Conservation (phyloP, 2,329 filamentous ascomycete genomes). For the Exophiala bonariae region DNA sequence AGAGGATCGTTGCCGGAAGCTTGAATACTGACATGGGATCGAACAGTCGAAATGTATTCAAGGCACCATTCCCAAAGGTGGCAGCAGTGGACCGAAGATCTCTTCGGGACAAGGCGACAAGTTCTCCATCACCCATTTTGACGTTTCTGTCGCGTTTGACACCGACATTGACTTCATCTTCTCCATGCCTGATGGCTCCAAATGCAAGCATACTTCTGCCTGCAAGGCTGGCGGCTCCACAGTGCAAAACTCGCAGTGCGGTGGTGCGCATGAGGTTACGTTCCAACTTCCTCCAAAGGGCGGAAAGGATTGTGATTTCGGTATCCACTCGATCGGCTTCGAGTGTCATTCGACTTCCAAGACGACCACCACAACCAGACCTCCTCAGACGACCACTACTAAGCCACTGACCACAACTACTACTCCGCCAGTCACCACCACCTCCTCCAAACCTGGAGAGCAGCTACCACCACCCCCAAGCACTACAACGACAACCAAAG, state of each 20-base stretch:
- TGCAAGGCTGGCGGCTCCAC: slow-evolving; percentile 69
- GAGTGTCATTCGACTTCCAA: slow-evolving; percentile 56
- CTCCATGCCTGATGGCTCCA: slow-evolving; percentile 77
- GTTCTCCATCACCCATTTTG: slow-evolving; percentile 75
- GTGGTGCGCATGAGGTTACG: slow-evolving; percentile 80
- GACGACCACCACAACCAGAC: background rate
- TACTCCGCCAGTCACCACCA: slow-evolving; percentile 41
- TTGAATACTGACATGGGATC: too few relatives aligned
- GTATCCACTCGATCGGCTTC: slow-evolving; percentile 73
- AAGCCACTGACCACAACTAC: slow-evolving; percentile 41
- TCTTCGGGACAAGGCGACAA: slow-evolving; percentile 52
- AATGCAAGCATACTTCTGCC: slow-evolving; percentile 73
- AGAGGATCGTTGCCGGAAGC: slow-evolving; percentile 7
- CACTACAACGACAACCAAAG: slow-evolving; percentile 6
- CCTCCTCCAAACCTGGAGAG: too few relatives aligned
- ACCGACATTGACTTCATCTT: slow-evolving; percentile 83
- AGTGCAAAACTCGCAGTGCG: slow-evolving; percentile 84
- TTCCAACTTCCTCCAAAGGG: slow-evolving; percentile 63
- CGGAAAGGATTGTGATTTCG: slow-evolving; percentile 66
- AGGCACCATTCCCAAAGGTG: slow-evolving; percentile 47
- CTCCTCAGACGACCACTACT: slow-evolving; percentile 21
- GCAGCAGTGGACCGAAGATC: slow-evolving; percentile 57
- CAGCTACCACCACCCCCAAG: slow-evolving; percentile 6
- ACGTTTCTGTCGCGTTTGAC: slow-evolving; percentile 73
- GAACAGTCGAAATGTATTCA: slow-evolving; percentile 61